Base-by-base conservation (phyloP, 371 early-diverging fungal species). In the Mucor sp. region DNA sequence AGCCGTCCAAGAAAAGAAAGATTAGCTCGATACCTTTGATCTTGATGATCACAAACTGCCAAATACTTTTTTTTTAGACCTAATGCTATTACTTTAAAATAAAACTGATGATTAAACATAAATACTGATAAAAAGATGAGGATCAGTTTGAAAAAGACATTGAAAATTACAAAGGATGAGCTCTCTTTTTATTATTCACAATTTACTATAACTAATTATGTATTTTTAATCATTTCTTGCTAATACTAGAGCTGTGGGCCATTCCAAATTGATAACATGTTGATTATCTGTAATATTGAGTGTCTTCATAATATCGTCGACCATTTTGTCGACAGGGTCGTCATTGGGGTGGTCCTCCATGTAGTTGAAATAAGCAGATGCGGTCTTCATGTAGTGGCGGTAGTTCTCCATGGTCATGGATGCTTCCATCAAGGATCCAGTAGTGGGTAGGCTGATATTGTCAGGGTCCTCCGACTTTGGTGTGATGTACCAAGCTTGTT, bases 351-450 rank as follows among this genome's bases (percentile, higher is more conserved):
- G 56, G 4, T 69, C 68, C 3, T 69, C 63, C 58, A 63, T 62
- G 66, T 82, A 88, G 47, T 72, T 84, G 62, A 74, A 81, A 71
- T 86, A 85, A 7, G 81, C 63, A 6, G 88, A 88, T 73, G 85
- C 82, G 0, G 88, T 89, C 69, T 86, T 80, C 48, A 88, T 60
- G 48, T 87, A 88, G 15, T 70, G 68, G 23, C 71, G 65, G 30
- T 87, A 77, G 7, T 70, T 74, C 6, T 70, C 69, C 59, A 86
- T 65, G 8, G 79, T 57, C 78, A 77, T 73, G 9, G 64, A 66
- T 0, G 74, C 74, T 4, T 66, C 64, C 70, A 89, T 80, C 55
- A 81, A 70, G 3, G 77, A 33, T 11, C 72, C 66, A 19, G 62
- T 44, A 12, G 63, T 50, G 37, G 68, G 60, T 19, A 55, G 44